Evolutionary conservation across 2,329 filamentous ascomycete genomes (phyloP).

Genomic region (Verticillium klebahnii): DNA sequence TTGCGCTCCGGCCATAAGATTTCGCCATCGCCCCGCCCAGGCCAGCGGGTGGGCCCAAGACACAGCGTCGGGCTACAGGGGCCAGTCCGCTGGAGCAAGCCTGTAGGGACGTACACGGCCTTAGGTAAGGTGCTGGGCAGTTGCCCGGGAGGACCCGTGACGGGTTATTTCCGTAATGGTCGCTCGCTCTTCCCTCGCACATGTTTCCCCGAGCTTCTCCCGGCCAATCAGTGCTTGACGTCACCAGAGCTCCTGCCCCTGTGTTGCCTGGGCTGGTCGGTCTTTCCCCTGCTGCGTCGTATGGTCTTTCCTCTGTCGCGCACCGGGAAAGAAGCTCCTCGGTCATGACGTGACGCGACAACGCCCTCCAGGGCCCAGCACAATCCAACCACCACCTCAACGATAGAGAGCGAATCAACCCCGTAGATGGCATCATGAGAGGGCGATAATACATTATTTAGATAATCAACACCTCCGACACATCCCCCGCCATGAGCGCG

Average conservation of each 20-base stretch:
- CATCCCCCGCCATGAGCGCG: constrained; percentile 35
- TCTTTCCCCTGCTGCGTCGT: too few relatives aligned
- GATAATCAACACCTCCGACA: background rate
- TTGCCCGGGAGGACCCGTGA: background rate
- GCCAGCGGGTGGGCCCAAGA: too few relatives aligned
- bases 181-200: constrained; percentile 1
- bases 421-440: background rate
- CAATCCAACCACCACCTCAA: background rate
- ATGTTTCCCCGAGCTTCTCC: constrained; percentile 22
- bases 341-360: background rate
- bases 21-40: background rate
- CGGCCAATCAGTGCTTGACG: constrained; percentile 5
- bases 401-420: background rate
- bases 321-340: background rate
- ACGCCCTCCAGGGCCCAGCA: background rate
- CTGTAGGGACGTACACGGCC: too few relatives aligned
- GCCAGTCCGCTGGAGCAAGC: too few relatives aligned
- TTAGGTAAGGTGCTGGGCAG: too few relatives aligned
- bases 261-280: too few relatives aligned
- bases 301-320: background rate
- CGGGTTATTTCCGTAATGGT: background rate
- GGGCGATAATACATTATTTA: background rate
- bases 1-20: background rate
- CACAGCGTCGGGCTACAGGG: too few relatives aligned
- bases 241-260: background rate